Evolutionary conservation across 2,329 filamentous ascomycete species (phyloP), one percentile per base, ranked within the genome.

Genomic region (Microdochium bolleyi): DNA sequence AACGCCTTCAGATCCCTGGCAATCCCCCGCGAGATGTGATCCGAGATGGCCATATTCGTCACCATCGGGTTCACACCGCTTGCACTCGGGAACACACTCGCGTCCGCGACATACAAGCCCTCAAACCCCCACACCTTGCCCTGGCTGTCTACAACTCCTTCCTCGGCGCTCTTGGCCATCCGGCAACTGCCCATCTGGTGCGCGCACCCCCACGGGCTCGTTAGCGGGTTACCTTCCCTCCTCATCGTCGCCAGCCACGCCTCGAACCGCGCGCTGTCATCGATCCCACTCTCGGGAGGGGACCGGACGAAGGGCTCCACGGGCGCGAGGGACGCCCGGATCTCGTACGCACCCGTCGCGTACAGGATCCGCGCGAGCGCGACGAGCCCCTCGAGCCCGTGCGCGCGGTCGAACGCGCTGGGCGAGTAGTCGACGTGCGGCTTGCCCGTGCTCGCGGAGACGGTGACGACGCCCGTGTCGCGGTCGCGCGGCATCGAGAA

Each of bases 61-160:
- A 90, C 73, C 87, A 91, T 91, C 3, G 87, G 87, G 64, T 91
- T 91, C 25, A 89, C 86, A 1, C 87, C 87, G 64, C 80, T 87
- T 14, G 86, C 86, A 52, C 78, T 85, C 1, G 85, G 87, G 57
- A 91, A 85, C 14, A 88, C 83, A 64, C 84, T 88, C 41, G 85
- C 82, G 66, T 92, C 87, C 10, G 83, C 80, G 16, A 91, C 80
- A 62, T 83, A 89, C 57, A 91, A 61, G 0, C 78, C 79, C 59
- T 83, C 70, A 0, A 73, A 76, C 0, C 79, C 85, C 84, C 85
- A 90, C 2, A 89, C 80, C 58, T 66, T 73, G 2, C 82, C 82
- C 55, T 66, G 67, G 3, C 68, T 62, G 62, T 84, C 79, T 2
- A 85, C 82, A 13, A 83, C 82, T 14, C 80, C 80, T 25, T 69